These are phyloP conservation scores for Blastocystis sp. DNA, from an alignment of 352 stramenopile species.

Conservation along the genomic window DNA sequence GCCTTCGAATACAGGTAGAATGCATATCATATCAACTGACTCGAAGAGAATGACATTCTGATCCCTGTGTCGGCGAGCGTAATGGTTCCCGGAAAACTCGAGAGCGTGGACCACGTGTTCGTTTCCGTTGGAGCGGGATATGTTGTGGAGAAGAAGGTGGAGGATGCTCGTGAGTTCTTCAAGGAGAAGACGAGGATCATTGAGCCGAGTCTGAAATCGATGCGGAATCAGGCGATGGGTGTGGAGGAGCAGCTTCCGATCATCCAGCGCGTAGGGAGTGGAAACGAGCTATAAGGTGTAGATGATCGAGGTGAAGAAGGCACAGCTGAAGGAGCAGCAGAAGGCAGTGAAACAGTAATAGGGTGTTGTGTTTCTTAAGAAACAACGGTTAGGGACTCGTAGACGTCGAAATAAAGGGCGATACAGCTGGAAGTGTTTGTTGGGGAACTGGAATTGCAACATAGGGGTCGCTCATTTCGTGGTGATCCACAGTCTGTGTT, in stretches of 20 bases:
- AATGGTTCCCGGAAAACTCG: constrained; percentile 21
- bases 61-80: constrained; percentile 34
- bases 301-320: constrained; percentile 22
- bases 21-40: not conserved
- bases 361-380: not conserved
- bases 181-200: not conserved
- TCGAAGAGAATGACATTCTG: constrained; percentile 22
- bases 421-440: not conserved
- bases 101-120: constrained; percentile 33
- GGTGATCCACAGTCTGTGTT: not conserved
- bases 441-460: not conserved
- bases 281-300: not conserved
- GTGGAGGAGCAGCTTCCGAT: constrained; percentile 14
- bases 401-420: not conserved
- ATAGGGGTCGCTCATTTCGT: not conserved
- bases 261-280: not conserved
- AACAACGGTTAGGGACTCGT: no score
- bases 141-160: constrained; percentile 39
- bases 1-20: not conserved
- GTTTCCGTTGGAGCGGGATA: constrained; percentile 20
- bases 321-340: not conserved
- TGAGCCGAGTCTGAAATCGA: not conserved
- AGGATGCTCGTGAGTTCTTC: constrained; percentile 9
- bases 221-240: constrained; percentile 16
- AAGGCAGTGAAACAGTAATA: not conserved